Conservation (phyloP, 2,329 filamentous ascomycete species). For the Alternaria sp. region DNA sequence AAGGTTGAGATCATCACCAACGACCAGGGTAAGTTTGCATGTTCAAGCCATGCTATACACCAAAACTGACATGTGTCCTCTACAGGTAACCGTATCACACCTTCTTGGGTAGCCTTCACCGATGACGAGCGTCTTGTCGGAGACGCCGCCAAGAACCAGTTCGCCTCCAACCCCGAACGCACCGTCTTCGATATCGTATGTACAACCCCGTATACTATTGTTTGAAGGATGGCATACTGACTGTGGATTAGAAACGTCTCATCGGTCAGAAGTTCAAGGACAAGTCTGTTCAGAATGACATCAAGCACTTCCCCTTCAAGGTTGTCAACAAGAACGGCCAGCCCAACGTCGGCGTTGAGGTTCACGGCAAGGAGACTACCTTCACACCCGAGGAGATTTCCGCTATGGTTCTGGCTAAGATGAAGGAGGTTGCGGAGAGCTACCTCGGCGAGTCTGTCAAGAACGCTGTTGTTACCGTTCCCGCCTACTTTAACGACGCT, state of each 20-base stretch:
- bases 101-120: constrained; percentile 92
- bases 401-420: constrained; percentile 73
- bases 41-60: not conserved
- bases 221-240: constrained; percentile 28
- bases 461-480: constrained; percentile 91
- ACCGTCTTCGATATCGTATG: constrained; percentile 58
- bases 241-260: constrained; percentile 57
- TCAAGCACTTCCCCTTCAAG: constrained; percentile 99
- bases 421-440: constrained; percentile 82
- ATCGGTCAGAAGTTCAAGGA: constrained; percentile 62
- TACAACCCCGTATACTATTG: constrained; percentile 1
- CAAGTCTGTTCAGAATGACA: constrained; percentile 83
- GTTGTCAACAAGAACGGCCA: constrained; percentile 89
- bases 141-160: constrained; percentile 72
- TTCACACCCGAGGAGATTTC: constrained; percentile 85
- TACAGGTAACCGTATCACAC: constrained; percentile 54
- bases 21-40: constrained; percentile 49
- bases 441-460: constrained; percentile 84
- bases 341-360: constrained; percentile 80
- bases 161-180: constrained; percentile 58
- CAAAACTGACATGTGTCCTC: constrained; percentile 33
- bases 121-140: constrained; percentile 96
- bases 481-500: constrained; percentile 98
- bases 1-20: constrained; percentile 56
- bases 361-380: constrained; percentile 70